Evolutionary conservation across 1,139 yeast genomes (phyloP).

Genomic region (Komagataea norvegica): DNA sequence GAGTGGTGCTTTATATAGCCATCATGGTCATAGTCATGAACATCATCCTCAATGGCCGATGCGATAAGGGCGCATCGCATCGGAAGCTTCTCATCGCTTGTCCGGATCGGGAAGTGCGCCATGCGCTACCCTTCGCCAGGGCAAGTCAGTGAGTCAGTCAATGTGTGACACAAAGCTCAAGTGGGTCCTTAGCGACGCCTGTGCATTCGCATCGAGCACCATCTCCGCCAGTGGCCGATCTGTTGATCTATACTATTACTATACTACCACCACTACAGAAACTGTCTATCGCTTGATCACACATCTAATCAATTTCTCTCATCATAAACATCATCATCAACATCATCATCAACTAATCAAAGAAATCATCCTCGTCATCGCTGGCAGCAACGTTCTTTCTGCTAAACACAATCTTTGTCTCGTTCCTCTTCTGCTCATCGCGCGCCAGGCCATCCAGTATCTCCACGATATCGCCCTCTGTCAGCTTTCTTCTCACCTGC

Average conservation of each 20-base stretch:
- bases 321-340: neutral
- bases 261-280: too few relatives aligned
- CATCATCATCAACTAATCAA: conserved; percentile 29
- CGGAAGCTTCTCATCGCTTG: neutral
- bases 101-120: conserved; percentile 10
- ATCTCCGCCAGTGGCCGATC: too few relatives aligned
- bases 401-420: conserved; percentile 52
- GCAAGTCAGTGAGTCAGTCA: neutral
- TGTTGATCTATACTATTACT: too few relatives aligned
- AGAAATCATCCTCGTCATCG: conserved; percentile 38
- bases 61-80: neutral
- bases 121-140: too few relatives aligned
- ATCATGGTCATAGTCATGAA: too few relatives aligned
- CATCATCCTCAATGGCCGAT: too few relatives aligned
- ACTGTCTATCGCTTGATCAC: too few relatives aligned
- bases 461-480: conserved; percentile 77
- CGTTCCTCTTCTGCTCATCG: conserved; percentile 60
- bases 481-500: conserved; percentile 63
- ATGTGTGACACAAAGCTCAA: too few relatives aligned
- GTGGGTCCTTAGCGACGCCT: too few relatives aligned
- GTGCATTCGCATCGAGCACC: too few relatives aligned
- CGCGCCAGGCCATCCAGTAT: conserved; percentile 79
- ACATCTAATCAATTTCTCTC: neutral
- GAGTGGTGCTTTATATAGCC: too few relatives aligned
- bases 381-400: conserved; percentile 36